Evolutionary conservation across 225 moss, liverwort and hornwort species (phyloP).

Genomic region (Physcomitrellopsis africana): DNA sequence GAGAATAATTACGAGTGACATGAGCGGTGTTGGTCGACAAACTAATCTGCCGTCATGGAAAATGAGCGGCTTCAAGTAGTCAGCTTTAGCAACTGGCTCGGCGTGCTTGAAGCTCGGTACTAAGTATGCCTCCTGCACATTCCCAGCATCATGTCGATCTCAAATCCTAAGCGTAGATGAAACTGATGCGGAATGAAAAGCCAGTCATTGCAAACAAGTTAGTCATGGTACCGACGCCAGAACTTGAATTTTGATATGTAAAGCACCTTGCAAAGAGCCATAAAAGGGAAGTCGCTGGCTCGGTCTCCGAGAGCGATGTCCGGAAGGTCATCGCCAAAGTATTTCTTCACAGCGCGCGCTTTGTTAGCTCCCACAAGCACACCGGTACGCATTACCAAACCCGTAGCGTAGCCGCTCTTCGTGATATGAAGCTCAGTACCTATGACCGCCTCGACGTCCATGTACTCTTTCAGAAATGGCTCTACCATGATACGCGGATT

Average conservation of each 20-base stretch:
- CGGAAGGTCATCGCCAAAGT: constrained; percentile 48
- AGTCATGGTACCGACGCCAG: too few relatives aligned
- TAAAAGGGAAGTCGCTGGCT: constrained; percentile 55
- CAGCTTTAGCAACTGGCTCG: constrained; percentile 36
- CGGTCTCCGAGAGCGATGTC: constrained; percentile 63
- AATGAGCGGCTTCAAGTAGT: constrained; percentile 59
- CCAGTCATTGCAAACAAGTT: background rate
- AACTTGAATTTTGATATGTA: too few relatives aligned
- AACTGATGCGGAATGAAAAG: background rate
- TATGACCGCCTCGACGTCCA: constrained; percentile 55
- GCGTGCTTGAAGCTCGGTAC: constrained; percentile 33
- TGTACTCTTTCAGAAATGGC: constrained; percentile 58
- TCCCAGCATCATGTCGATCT: background rate
- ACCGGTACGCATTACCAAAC: constrained; percentile 44
- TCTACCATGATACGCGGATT: constrained; percentile 67
- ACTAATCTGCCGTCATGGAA: constrained; percentile 72
- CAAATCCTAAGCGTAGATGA: background rate
- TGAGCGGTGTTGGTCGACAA: constrained; percentile 51
- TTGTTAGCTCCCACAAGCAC: constrained; percentile 55
- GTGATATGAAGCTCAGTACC: constrained; percentile 62
- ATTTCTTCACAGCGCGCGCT: constrained; percentile 49
- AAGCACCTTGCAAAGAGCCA: constrained; percentile 62
- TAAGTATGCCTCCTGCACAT: constrained; percentile 50
- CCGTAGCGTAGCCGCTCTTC: constrained; percentile 57
- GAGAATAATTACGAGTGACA: constrained; percentile 40